phyloP scores from a whole-genome alignment of 2,329 filamentous ascomycete genomes.

The Fusarium lyarnte region DNA sequence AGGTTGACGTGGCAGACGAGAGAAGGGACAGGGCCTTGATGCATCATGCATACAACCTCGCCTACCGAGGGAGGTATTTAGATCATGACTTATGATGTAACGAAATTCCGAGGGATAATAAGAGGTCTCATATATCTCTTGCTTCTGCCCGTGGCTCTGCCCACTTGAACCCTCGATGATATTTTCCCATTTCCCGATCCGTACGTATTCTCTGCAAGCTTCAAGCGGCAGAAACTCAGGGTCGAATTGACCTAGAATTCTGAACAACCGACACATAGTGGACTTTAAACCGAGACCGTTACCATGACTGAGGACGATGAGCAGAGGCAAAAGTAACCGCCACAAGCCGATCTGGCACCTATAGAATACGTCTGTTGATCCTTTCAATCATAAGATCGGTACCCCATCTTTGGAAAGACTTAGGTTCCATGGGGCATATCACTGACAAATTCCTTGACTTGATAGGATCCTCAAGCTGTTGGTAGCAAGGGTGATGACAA shows the following conservation, averaged over 20 bases:
- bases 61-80: not conserved
- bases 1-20: not conserved
- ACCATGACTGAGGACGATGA: not conserved
- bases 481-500: conserved; percentile 6
- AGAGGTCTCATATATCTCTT: not conserved
- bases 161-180: not conserved
- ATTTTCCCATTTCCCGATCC: not conserved
- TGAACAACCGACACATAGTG: not conserved
- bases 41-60: not conserved
- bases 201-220: not conserved
- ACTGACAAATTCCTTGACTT: not conserved
- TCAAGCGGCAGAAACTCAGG: not conserved
- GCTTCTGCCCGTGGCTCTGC: no score
- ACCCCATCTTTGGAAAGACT: not conserved
- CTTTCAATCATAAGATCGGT: not conserved
- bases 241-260: no score
- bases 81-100: not conserved
- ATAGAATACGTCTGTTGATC: not conserved
- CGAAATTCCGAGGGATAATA: not conserved
- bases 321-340: not conserved
- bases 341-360: not conserved
- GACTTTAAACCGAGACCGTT: not conserved
- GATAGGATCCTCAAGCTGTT: conserved; percentile 25
- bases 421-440: no score
- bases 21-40: not conserved